Evolutionary conservation across 2,329 filamentous ascomycete species (phyloP).

Genomic region (Harringtonia lauricola): DNA sequence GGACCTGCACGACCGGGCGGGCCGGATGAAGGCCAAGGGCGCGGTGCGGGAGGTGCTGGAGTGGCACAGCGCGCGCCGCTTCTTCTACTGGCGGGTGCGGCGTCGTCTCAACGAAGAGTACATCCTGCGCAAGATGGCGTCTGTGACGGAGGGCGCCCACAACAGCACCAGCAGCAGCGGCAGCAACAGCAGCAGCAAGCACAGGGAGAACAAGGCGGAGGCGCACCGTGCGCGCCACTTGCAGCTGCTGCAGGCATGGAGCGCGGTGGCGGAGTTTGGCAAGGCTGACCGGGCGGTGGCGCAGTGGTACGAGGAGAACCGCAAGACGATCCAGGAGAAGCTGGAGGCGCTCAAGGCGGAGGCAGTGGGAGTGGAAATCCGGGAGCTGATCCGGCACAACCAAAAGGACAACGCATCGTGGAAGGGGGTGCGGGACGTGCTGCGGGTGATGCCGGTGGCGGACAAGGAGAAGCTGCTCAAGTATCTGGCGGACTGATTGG

Average conservation of each 20-base stretch:
- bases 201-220: constrained; percentile 26
- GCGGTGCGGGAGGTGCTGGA: constrained; percentile 74
- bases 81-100: constrained; percentile 99
- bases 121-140: constrained; percentile 78
- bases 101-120: constrained; percentile 95
- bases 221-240: constrained; percentile 63
- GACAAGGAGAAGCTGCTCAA: constrained; percentile 84
- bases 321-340: constrained; percentile 71
- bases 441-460: constrained; percentile 75
- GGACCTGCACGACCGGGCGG: constrained; percentile 91
- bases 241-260: constrained; percentile 73
- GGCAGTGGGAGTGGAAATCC: constrained; percentile 48
- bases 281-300: constrained; percentile 74
- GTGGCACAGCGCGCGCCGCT: constrained; percentile 84
- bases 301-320: constrained; percentile 93
- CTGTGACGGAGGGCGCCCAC: constrained; percentile 23
- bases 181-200: neutral
- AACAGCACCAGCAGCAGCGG: constrained; percentile 22
- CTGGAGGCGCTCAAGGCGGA: constrained; percentile 75
- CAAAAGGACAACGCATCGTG: constrained; percentile 65
- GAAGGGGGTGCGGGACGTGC: constrained; percentile 75
- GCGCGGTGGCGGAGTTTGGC: constrained; percentile 63
- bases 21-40: constrained; percentile 97
- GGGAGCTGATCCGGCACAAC: constrained; percentile 56
- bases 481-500: no score